Percentiles rank a stretch among this genome's conserved stretches.
phyloP scores from a whole-genome alignment of 257 asterid genomes.

The Misopates orontium region DNA sequence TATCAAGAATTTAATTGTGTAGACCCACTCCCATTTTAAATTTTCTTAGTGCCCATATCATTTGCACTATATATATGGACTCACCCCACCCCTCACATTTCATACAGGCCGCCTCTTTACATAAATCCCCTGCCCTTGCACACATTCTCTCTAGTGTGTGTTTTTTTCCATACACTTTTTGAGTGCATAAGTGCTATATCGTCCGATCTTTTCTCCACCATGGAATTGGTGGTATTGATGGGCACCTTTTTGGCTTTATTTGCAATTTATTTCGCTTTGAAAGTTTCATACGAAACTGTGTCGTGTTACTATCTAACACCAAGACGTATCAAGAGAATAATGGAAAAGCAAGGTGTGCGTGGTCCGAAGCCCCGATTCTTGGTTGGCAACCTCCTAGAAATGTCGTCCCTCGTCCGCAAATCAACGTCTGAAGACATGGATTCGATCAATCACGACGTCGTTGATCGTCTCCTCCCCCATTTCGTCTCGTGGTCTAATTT shows the following conservation, averaged over 20 bases:
- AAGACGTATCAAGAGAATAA: slow-evolving; percentile 65
- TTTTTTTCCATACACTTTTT: neutral
- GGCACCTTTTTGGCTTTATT: slow-evolving; percentile 19
- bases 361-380: slow-evolving; percentile 86
- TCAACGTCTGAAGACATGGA: slow-evolving; percentile 75
- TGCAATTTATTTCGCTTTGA: slow-evolving; percentile 30
- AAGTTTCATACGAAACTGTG: slow-evolving; percentile 45
- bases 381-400: slow-evolving; percentile 71
- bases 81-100: neutral
- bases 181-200: no score
- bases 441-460: slow-evolving; percentile 66
- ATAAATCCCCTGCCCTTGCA: neutral
- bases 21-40: no score
- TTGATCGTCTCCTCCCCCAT: slow-evolving; percentile 84
- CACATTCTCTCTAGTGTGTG: slow-evolving; percentile 11
- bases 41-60: slow-evolving; percentile 11
- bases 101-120: neutral
- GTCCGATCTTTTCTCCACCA: slow-evolving; percentile 3
- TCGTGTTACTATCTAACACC: slow-evolving; percentile 71
- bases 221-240: slow-evolving; percentile 40
- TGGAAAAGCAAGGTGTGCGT: slow-evolving; percentile 86
- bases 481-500: slow-evolving; percentile 68
- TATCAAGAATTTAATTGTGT: neutral
- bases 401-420: slow-evolving; percentile 56
- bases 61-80: slow-evolving; percentile 36